Evolutionary conservation across 768 basidiomycete genomes (phyloP).

Genomic region (Lactarius tabidus): DNA sequence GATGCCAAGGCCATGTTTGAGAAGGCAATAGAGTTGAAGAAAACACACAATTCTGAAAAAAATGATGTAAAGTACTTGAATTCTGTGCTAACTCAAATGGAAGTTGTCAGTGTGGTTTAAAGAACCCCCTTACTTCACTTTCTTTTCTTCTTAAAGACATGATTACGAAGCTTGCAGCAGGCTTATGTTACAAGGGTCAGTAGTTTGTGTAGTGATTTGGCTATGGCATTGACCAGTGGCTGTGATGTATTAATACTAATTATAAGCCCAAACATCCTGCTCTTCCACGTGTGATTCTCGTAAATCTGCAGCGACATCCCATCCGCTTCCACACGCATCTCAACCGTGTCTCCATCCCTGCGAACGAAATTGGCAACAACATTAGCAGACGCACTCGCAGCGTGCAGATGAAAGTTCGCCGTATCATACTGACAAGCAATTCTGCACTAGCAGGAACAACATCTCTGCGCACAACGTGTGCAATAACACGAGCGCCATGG

Average conservation of each 20-base stretch:
- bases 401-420: conserved; percentile 38
- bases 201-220: too few species aligned
- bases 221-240: too few species aligned
- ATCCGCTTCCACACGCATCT: conserved; percentile 46
- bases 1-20: not conserved
- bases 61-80: not conserved
- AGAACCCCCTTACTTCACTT: too few species aligned
- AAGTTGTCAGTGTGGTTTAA: not conserved
- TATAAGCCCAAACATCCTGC: too few species aligned
- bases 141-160: conserved; percentile 13
- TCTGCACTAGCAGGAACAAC: conserved; percentile 76
- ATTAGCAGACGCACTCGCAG: not conserved
- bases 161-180: not conserved
- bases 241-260: too few species aligned
- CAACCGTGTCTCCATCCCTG: conserved; percentile 67
- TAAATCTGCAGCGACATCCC: conserved; percentile 45
- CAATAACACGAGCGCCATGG: conserved; percentile 86
- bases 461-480: conserved; percentile 80
- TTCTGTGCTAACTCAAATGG: not conserved
- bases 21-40: not conserved
- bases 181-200: too few species aligned
- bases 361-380: not conserved
- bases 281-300: conserved; percentile 59
- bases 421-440: conserved; percentile 71
- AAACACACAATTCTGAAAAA: not conserved